phyloP scores from a whole-genome alignment of 306 rosid genomes.

The Gastrolobium villosum region DNA sequence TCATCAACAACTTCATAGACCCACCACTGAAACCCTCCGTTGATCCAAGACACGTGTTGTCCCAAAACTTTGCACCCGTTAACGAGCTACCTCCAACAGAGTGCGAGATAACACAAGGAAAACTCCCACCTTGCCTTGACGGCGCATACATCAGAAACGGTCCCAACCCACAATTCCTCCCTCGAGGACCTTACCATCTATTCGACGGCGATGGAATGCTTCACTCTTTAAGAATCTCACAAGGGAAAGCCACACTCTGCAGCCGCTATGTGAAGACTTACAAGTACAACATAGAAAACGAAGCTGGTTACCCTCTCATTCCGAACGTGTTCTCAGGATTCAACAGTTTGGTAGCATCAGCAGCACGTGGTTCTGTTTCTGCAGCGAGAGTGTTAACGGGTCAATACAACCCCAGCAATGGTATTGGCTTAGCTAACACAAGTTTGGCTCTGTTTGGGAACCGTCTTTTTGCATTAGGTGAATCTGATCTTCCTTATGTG shows the following conservation, averaged over 20 bases:
- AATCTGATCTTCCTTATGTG: slow-evolving; percentile 82
- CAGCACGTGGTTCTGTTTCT: slow-evolving; percentile 75
- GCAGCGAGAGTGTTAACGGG: slow-evolving; percentile 71
- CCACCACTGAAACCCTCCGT: slow-evolving; percentile 73
- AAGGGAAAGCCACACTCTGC: slow-evolving; percentile 75
- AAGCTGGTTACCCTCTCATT: slow-evolving; percentile 70
- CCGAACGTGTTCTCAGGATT: slow-evolving; percentile 86
- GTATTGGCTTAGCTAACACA: slow-evolving; percentile 89
- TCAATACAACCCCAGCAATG: slow-evolving; percentile 69
- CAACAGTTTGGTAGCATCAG: slow-evolving; percentile 68
- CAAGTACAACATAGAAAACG: slow-evolving; percentile 68
- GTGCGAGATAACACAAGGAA: slow-evolving; percentile 62
- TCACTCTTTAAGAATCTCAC: slow-evolving; percentile 69
- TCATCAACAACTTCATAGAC: slow-evolving; percentile 84
- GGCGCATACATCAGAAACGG: slow-evolving; percentile 94
- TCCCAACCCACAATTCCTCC: slow-evolving; percentile 92
- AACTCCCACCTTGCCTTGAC: slow-evolving; percentile 67
- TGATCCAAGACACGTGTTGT: slow-evolving; percentile 69
- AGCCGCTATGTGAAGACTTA: slow-evolving; percentile 85
- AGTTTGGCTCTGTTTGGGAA: slow-evolving; percentile 72
- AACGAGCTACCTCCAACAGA: slow-evolving; percentile 84
- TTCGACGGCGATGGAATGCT: slow-evolving; percentile 97
- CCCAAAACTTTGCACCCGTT: slow-evolving; percentile 80
- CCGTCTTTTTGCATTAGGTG: slow-evolving; percentile 77
- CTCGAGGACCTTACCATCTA: slow-evolving; percentile 94